Conservation (phyloP, 169 alveolate species). For the Plasmodium gonderi region DNA sequence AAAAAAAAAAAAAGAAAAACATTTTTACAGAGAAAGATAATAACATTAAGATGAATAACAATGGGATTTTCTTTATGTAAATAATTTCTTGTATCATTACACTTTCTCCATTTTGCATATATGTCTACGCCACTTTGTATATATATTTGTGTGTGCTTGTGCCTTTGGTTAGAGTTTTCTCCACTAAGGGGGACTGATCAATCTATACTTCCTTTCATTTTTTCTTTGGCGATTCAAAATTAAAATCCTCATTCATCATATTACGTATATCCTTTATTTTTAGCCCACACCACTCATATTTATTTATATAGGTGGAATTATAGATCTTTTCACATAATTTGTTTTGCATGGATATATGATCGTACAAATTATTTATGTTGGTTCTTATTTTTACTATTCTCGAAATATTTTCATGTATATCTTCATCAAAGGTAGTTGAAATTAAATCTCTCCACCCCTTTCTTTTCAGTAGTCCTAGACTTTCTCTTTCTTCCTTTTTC, state of each 20-base stretch:
- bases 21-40: background rate
- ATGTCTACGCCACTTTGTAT: too few relatives aligned
- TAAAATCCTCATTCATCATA: conserved; percentile 58
- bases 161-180: too few relatives aligned
- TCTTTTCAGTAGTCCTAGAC: conserved; percentile 78
- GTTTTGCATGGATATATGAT: conserved; percentile 46
- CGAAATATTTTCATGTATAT: conserved; percentile 79
- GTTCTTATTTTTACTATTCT: conserved; percentile 52
- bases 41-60: background rate
- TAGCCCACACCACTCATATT: conserved; percentile 75
- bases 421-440: conserved; percentile 74
- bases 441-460: conserved; percentile 87
- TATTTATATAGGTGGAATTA: conserved; percentile 44
- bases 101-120: too few relatives aligned
- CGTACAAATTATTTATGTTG: conserved; percentile 18
- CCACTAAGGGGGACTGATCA: background rate
- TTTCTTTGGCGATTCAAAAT: conserved; percentile 58
- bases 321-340: conserved; percentile 64
- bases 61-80: too few relatives aligned
- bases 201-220: background rate
- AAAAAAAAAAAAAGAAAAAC: background rate
- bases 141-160: too few relatives aligned
- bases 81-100: too few relatives aligned
- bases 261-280: conserved; percentile 63
- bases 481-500: conserved; percentile 79